These are phyloP conservation scores for Stemphylium beticola DNA, from an alignment of 2,329 filamentous ascomycete genomes.

Conservation along the genomic window DNA sequence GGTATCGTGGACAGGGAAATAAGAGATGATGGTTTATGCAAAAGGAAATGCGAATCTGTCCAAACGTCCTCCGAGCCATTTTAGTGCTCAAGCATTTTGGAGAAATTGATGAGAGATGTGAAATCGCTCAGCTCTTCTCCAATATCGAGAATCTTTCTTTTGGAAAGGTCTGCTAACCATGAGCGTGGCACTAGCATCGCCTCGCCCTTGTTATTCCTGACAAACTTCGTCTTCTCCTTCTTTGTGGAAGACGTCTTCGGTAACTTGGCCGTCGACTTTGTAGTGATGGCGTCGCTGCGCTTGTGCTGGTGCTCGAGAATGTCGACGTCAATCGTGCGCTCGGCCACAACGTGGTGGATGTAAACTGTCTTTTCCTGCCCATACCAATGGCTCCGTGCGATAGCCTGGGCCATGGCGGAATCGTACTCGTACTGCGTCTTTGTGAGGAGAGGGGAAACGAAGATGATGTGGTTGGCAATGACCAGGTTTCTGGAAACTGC, in stretches of 20 bases:
- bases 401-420: slow-evolving; percentile 66
- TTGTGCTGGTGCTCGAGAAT: slow-evolving; percentile 54
- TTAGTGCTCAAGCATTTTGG: slow-evolving; percentile 31
- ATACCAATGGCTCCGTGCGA: slow-evolving; percentile 65
- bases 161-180: slow-evolving; percentile 27
- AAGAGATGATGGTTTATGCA: neutral
- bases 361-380: slow-evolving; percentile 64
- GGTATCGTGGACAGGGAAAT: no score
- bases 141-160: slow-evolving; percentile 18
- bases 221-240: slow-evolving; percentile 28
- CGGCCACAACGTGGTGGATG: slow-evolving; percentile 77
- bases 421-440: slow-evolving; percentile 61
- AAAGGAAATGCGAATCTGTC: neutral
- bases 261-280: slow-evolving; percentile 8
- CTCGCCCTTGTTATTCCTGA: slow-evolving; percentile 19
- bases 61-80: slow-evolving; percentile 12
- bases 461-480: slow-evolving; percentile 69
- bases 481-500: slow-evolving; percentile 61
- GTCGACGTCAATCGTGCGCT: slow-evolving; percentile 66
- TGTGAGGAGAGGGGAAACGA: slow-evolving; percentile 62
- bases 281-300: slow-evolving; percentile 29
- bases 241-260: slow-evolving; percentile 7
- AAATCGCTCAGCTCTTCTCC: slow-evolving; percentile 20
- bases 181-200: slow-evolving; percentile 37
- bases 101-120: slow-evolving; percentile 38